Evolutionary conservation across 2,329 filamentous ascomycete species (phyloP).

Genomic region (Aspergillus quadrilineatus): DNA sequence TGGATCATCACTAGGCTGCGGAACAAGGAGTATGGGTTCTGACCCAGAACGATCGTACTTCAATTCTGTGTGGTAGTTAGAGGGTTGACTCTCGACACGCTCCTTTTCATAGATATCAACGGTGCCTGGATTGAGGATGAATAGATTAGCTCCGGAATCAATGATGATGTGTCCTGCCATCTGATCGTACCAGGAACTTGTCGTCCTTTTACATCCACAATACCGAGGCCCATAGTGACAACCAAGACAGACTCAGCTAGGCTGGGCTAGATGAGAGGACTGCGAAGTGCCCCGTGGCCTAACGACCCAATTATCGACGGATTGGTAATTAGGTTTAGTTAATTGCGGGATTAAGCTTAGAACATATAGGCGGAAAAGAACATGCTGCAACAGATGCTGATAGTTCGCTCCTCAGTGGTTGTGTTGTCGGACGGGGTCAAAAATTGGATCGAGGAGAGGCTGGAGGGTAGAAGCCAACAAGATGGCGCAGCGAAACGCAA

Average conservation of each 20-base stretch:
- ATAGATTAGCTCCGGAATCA: constrained; percentile 4
- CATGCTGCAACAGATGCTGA: not conserved
- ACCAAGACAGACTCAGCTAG: not conserved
- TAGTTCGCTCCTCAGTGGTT: not conserved
- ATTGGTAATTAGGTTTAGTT: not conserved
- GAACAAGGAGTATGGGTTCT: constrained; percentile 75
- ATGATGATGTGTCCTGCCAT: not conserved
- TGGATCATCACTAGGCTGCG: constrained; percentile 86
- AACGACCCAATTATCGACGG: not conserved
- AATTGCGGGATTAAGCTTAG: not conserved
- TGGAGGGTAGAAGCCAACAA: not conserved
- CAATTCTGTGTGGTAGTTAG: constrained; percentile 46
- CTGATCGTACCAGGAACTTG: constrained; percentile 68
- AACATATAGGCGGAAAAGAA: not conserved
- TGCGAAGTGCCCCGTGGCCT: not conserved
- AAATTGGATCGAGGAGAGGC: too few relatives aligned
- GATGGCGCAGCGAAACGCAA: constrained; percentile 1
- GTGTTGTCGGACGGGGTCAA: not conserved
- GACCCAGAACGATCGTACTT: constrained; percentile 71
- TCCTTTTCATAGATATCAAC: constrained; percentile 63
- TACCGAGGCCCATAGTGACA: constrained; percentile 64
- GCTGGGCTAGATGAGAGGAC: not conserved
- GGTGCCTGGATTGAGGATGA: constrained; percentile 28
- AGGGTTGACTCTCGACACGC: constrained; percentile 40
- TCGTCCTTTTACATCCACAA: constrained; percentile 64